Evolutionary conservation across 2,329 filamentous ascomycete genomes (phyloP).

Genomic region (Basipetospora chlamydospora): DNA sequence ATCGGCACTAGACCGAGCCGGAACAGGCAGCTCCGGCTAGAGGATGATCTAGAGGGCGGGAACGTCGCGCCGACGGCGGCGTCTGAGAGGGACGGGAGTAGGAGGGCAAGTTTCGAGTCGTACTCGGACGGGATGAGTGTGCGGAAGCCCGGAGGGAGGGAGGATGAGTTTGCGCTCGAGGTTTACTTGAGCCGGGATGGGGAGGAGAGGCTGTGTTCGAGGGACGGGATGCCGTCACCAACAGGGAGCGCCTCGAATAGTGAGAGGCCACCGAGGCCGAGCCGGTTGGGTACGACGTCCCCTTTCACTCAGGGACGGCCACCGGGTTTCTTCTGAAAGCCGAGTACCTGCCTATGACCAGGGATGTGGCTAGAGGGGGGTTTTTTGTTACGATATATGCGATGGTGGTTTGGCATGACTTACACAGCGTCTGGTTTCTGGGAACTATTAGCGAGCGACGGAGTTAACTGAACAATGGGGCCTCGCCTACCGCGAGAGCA

Average conservation of each 20-base stretch:
- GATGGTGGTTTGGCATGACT: too few species aligned
- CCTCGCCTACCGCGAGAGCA: too few species aligned
- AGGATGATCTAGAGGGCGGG: too few species aligned
- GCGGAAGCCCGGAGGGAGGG: background rate
- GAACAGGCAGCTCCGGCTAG: background rate
- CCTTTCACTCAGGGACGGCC: background rate
- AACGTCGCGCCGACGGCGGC: background rate
- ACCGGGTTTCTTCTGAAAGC: background rate
- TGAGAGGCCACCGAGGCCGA: background rate
- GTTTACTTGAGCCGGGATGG: slow-evolving; percentile 2
- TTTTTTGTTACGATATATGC: too few species aligned
- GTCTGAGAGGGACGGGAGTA: slow-evolving; percentile 1
- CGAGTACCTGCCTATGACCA: too few species aligned
- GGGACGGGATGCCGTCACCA: background rate
- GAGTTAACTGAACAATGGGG: too few species aligned
- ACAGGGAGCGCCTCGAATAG: background rate
- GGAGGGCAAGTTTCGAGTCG: slow-evolving; percentile 3
- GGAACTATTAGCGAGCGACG: too few species aligned
- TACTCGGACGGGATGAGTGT: slow-evolving; percentile 2
- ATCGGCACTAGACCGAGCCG: slow-evolving; percentile 10
- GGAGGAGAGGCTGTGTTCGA: background rate
- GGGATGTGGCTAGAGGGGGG: too few species aligned
- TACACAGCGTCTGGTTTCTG: too few species aligned
- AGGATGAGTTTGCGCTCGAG: slow-evolving; percentile 5
- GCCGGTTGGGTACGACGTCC: background rate